Base-by-base conservation (phyloP, 495 filamentous ascomycete species). In the Penicillium arizonense region DNA sequence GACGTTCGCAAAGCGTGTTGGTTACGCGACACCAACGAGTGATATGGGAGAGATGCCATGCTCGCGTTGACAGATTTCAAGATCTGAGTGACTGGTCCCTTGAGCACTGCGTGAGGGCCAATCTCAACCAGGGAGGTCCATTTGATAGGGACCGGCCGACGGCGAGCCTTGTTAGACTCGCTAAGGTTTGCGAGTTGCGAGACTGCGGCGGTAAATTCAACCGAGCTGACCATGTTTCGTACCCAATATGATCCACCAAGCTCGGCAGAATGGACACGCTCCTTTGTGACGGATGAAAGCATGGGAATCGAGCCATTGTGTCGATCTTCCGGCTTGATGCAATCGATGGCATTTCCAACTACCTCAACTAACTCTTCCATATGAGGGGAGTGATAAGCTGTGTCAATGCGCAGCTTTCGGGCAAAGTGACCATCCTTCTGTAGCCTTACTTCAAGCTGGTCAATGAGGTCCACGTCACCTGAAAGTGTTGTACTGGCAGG, bases 21-120 rank as follows among this genome's bases (percentile, higher is more conserved):
- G 5, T 65, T 57, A 1, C 77, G 64, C 18, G 56, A 16, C 1
- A 79, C 43, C 4, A 68, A 58, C 3, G 67, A 50, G 11, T 60
- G 11, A 50, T 82, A 82, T 13, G 58, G 52, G 2, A 75, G 28
- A 3, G 48, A 39, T 16, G 58, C 50, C 23, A 75, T 42, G 2
- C 46, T 61, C 10, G 47, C 18, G n/a, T 53, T 53, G 18, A 54
- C 53, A 18, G 33, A 47, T 38, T 81, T 74, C n/a, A 86, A 53
- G 6, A 77, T 84, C 43, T 87, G 81, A 48, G 72, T 75, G 16
- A 86, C 61, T 5, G 85, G 84, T 0, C 83, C 81, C 39, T 79
- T 72, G 10, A 88, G 67, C 3, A 82, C 79, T 2, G 72, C 63
- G 47, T 87, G 83, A 0, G 85, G 84, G 0, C 85, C 84, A 28